Percentiles rank a stretch among this genome's conserved stretches.
phyloP scores from a whole-genome alignment of 208 protist genomes.

The Crithidia bombi region DNA sequence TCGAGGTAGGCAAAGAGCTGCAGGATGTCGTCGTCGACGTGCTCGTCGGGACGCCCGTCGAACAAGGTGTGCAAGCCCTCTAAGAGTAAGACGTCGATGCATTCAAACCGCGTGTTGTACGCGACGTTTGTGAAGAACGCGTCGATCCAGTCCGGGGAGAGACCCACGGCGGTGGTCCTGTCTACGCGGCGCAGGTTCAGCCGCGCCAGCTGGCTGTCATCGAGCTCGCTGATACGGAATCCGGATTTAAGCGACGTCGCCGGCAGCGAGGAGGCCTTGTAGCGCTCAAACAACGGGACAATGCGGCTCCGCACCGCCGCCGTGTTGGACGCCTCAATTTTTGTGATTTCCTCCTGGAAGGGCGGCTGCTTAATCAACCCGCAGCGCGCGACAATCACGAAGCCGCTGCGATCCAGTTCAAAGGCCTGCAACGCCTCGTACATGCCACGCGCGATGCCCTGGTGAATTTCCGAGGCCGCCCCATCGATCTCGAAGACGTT shows the following conservation, averaged over 20 bases:
- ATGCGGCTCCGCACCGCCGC: constrained; percentile 82
- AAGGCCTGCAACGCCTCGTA: constrained; percentile 85
- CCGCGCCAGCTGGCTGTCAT: constrained; percentile 68
- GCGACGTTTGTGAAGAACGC: constrained; percentile 89
- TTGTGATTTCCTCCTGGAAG: constrained; percentile 82
- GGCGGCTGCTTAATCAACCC: constrained; percentile 80
- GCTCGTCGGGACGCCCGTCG: constrained; percentile 69
- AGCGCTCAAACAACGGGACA: constrained; percentile 84
- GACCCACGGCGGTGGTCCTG: constrained; percentile 57
- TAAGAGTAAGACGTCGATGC: constrained; percentile 78
- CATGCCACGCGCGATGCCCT: constrained; percentile 76
- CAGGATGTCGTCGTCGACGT: constrained; percentile 82
- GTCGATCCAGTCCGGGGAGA: constrained; percentile 88
- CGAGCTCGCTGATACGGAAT: constrained; percentile 84
- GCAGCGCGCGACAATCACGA: constrained; percentile 78
- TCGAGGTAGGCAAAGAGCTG: constrained; percentile 87
- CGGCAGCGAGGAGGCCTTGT: constrained; percentile 87
- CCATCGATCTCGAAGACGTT: constrained; percentile 91
- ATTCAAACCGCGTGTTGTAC: constrained; percentile 85
- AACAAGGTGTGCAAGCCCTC: constrained; percentile 87
- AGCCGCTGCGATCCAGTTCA: constrained; percentile 87
- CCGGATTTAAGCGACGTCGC: constrained; percentile 82
- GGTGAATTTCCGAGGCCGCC: constrained; percentile 77
- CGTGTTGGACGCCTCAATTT: constrained; percentile 77
- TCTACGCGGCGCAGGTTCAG: constrained; percentile 79